A percentile compares a stretch with the other conserved stretches of the same genome.
phyloP scores from a whole-genome alignment of 2,329 filamentous ascomycete species.

The Xylaria arbuscula region DNA sequence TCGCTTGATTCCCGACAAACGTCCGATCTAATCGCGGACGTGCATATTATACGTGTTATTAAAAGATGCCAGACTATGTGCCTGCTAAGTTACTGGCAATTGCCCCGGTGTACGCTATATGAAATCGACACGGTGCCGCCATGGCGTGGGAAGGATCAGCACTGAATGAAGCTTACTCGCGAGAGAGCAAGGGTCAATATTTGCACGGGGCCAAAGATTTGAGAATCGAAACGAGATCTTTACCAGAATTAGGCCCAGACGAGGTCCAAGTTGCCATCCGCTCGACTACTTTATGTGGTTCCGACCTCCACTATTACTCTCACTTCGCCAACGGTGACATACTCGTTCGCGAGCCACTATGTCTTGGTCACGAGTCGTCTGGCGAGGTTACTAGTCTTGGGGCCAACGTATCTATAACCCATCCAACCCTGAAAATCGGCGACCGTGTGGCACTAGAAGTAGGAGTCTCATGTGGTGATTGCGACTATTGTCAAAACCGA shows the following conservation, averaged over 20 bases:
- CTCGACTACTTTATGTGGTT: conserved; percentile 14
- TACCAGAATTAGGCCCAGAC: background rate
- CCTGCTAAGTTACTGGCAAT: no score
- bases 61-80: no score
- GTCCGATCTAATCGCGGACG: no score
- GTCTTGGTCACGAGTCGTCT: conserved; percentile 14
- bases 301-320: conserved; percentile 23
- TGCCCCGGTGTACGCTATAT: no score
- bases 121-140: background rate
- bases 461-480: conserved; percentile 9
- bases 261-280: conserved; percentile 18
- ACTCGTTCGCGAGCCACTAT: conserved; percentile 12
- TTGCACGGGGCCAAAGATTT: conserved; percentile 9
- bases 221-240: background rate
- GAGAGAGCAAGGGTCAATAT: conserved; percentile 15
- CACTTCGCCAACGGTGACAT: conserved; percentile 19
- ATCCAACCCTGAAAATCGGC: conserved; percentile 4
- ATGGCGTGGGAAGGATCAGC: conserved; percentile 1
- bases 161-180: background rate
- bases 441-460: conserved; percentile 11
- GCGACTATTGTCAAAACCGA: conserved; percentile 9
- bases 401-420: background rate
- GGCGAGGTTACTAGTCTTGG: conserved; percentile 1
- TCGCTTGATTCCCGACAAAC: no score
- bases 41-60: no score